phyloP scores from a whole-genome alignment of 345 rosid genomes.

The Ailanthus altissimus region DNA sequence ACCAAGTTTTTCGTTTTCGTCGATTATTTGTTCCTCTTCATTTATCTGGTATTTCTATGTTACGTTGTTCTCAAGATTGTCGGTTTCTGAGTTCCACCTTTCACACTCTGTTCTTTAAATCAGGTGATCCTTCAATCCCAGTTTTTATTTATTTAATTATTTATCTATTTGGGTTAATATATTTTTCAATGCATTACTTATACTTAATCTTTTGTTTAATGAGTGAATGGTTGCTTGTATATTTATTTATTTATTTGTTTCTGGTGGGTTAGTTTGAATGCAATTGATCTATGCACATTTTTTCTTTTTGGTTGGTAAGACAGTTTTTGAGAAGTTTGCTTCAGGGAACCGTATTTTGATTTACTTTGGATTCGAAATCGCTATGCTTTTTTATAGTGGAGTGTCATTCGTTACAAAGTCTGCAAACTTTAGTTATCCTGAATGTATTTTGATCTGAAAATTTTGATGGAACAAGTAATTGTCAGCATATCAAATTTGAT shows the following conservation, averaged over 20 bases:
- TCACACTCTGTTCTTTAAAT: background rate
- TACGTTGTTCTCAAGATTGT: constrained; percentile 57
- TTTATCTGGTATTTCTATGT: constrained; percentile 52
- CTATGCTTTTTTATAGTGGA: background rate
- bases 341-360: background rate
- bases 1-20: constrained; percentile 64
- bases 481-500: background rate
- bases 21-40: constrained; percentile 61
- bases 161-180: background rate
- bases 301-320: background rate
- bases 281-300: background rate
- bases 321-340: background rate
- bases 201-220: background rate
- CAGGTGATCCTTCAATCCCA: constrained; percentile 1
- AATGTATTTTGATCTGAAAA: background rate
- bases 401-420: background rate
- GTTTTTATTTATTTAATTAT: background rate
- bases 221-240: background rate
- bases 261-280: background rate
- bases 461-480: background rate
- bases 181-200: background rate
- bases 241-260: background rate
- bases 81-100: constrained; percentile 29
- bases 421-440: background rate
- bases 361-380: background rate